phyloP scores from a whole-genome alignment of 257 asterid species.

The Capsicum pubescens region DNA sequence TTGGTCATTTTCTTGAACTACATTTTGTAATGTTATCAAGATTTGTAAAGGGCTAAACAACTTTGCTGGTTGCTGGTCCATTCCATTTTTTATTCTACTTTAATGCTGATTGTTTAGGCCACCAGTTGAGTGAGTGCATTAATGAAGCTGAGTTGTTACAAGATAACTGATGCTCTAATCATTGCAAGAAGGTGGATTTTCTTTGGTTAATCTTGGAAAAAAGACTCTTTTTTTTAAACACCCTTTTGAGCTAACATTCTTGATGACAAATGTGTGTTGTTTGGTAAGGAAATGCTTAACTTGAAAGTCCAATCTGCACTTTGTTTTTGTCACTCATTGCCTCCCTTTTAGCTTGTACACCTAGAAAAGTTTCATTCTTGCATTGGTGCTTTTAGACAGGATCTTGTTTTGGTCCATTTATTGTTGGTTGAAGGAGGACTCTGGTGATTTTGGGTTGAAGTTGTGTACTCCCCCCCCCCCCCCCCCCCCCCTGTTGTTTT shows the following conservation, averaged over 20 bases:
- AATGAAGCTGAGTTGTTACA: not conserved
- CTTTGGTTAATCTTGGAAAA: conserved; percentile 21
- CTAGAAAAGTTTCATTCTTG: not conserved
- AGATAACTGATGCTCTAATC: conserved; percentile 10
- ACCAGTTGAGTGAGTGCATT: conserved; percentile 20
- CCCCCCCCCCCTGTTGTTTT: not conserved
- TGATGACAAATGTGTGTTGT: not conserved
- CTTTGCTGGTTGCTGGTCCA: not conserved
- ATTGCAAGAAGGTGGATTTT: not conserved
- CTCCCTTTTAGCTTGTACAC: not conserved
- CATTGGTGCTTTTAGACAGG: not conserved
- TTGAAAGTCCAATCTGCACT: not conserved
- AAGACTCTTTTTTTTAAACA: not conserved
- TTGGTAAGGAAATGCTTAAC: not conserved
- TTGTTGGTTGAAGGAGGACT: not conserved
- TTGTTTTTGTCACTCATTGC: conserved; percentile 5
- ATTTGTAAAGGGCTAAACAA: not conserved
- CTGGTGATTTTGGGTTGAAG: conserved; percentile 23
- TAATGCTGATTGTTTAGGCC: not conserved
- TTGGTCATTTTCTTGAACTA: conserved; percentile 1
- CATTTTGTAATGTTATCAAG: not conserved
- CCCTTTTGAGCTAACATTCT: not conserved
- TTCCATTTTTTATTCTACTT: conserved; percentile 22
- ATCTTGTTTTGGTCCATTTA: not conserved
- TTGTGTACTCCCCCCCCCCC: not conserved